Evolutionary conservation across 2,329 filamentous ascomycete species (phyloP).

Genomic region (Trichoderma hamatum): DNA sequence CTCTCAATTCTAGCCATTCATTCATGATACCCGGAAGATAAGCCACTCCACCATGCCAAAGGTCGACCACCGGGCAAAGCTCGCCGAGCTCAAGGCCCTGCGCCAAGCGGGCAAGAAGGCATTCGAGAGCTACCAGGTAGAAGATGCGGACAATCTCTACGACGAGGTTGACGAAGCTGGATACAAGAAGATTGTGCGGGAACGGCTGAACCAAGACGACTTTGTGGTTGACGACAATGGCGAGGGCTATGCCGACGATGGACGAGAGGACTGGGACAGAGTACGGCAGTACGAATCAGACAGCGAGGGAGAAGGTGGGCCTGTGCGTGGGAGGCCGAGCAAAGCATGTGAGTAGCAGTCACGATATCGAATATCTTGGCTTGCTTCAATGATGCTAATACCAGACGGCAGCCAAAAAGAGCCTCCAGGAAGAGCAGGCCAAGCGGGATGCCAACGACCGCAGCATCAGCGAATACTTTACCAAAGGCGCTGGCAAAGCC

Average conservation of each 20-base stretch:
- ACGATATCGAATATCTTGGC: background rate
- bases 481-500: conserved; percentile 66
- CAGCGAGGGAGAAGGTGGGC: conserved; percentile 57
- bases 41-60: conserved; percentile 41
- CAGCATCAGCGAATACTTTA: conserved; percentile 95
- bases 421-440: conserved; percentile 82
- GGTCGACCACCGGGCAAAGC: conserved; percentile 51
- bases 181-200: conserved; percentile 93
- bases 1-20: background rate
- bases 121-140: conserved; percentile 82
- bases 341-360: conserved; percentile 51
- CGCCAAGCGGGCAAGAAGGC: conserved; percentile 89
- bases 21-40: conserved; percentile 25
- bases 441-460: conserved; percentile 85
- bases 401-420: conserved; percentile 69
- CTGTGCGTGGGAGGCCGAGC: conserved; percentile 50
- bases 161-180: conserved; percentile 96
- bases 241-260: conserved; percentile 94
- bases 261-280: conserved; percentile 90
- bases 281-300: conserved; percentile 71
- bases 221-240: conserved; percentile 99
- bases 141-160: conserved; percentile 83
- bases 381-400: background rate
- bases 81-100: conserved; percentile 81
- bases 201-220: conserved; percentile 88